phyloP scores from a whole-genome alignment of 176 grass and related monocot species.

The Echinochloa phyllopogon region DNA sequence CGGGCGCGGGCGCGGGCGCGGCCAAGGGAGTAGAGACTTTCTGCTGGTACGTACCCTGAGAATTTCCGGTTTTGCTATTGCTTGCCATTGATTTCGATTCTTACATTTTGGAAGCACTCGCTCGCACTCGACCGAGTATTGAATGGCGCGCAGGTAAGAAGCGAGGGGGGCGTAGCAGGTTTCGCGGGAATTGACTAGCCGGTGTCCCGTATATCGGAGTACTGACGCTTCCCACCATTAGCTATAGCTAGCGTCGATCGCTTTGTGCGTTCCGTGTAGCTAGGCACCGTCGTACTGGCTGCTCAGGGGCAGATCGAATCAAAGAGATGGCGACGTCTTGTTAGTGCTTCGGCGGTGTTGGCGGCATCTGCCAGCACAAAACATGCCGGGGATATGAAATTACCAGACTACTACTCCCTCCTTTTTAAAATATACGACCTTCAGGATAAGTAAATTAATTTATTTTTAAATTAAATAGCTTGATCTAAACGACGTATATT shows the following conservation, averaged over 20 bases:
- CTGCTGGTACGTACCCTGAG: background rate
- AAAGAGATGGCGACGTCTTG: constrained; percentile 1
- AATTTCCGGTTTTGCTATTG: background rate
- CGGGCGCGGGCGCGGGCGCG: no score
- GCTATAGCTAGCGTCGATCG: background rate
- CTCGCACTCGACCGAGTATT: background rate
- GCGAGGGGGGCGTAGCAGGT: background rate
- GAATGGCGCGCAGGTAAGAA: background rate
- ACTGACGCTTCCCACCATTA: background rate
- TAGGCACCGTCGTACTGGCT: background rate
- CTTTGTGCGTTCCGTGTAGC: background rate
- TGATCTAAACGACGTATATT: no score
- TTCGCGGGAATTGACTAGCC: constrained; percentile 20
- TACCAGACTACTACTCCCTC: no score
- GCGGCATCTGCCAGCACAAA: background rate
- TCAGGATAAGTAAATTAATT: no score
- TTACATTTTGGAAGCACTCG: background rate
- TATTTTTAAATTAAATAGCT: no score
- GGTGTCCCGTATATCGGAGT: background rate
- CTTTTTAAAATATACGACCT: no score
- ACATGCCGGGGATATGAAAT: no score
- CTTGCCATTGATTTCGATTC: background rate
- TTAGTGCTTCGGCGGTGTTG: background rate
- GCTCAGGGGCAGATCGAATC: background rate
- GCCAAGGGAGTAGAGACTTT: background rate